Evolutionary conservation across 2,329 filamentous ascomycete species (phyloP), one percentile per base, ranked within the genome.

Genomic region (Arthrobotrys sinensis): DNA sequence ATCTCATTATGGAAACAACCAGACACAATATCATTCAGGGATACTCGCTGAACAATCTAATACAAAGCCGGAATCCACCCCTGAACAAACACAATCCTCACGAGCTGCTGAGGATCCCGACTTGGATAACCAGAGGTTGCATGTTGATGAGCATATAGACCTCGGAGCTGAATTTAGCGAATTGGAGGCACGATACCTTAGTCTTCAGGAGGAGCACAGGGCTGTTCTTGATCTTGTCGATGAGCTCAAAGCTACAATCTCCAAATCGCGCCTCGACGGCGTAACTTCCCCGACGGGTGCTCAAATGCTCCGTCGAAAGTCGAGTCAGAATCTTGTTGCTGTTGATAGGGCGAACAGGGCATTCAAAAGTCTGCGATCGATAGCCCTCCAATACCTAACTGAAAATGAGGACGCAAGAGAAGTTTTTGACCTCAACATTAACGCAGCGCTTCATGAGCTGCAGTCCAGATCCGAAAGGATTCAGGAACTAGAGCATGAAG

Each of bases 281-380:
- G 85, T 87, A 34, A 86, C 88, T 0, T 91, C 91, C n/a, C 88
- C 89, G 4, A 88, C 90, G 36, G 88, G 89, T 8, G 87, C 86
- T n/a, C 90, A 91, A n/a, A 90, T 97, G 81, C 94, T 97, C 82
- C 92, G 94, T 80, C 91, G 95, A 82, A 97, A 97, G 86, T 97
- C 94, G 2, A 97, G 93, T 83, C 94, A 97, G 84, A 96, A 92
- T 79, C 87, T 97, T 48, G 90, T 96, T 85, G 90, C 91, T 32
- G 92, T 94, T 80, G 96, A 99, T 84, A 92, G 95, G 70, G 94
- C 95, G 6, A 94, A 97, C 82, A 90, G 96, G 75, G 96, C 94
- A 1, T 93, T 98, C 82, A 92, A 93, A 0, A 93, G 94, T 0
- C 89, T 99, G 40, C 91, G 94, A 76, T 96, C 94, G 82, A 91